These are phyloP conservation scores for Spatholobus suberectus DNA, from an alignment of 306 rosid species.

Conservation along the genomic window DNA sequence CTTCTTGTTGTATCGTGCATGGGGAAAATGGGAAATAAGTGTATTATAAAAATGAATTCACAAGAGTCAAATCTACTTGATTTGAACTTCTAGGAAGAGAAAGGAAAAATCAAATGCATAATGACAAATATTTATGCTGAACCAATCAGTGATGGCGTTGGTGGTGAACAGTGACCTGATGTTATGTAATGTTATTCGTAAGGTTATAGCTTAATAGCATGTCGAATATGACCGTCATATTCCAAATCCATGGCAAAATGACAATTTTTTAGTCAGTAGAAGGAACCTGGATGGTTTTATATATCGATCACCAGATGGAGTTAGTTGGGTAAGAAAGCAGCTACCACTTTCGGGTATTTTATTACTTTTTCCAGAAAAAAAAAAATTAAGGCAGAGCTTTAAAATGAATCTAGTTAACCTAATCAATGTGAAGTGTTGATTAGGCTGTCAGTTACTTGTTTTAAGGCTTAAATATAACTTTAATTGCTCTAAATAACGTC, in stretches of 20 bases:
- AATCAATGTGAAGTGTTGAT: neutral
- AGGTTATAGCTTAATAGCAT: constrained; percentile 4
- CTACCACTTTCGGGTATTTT: neutral
- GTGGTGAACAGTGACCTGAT: constrained; percentile 17
- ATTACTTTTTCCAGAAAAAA: neutral
- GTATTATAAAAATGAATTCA: neutral
- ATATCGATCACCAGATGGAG: neutral
- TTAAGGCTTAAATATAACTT: neutral
- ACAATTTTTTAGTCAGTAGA: neutral
- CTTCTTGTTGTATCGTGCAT: neutral
- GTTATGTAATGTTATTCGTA: neutral
- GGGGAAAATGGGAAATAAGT: neutral
- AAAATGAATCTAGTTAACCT: neutral
- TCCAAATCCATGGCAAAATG: neutral
- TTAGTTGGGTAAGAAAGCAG: neutral
- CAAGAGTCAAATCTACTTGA: neutral
- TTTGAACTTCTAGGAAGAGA: neutral
- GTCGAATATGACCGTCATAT: neutral
- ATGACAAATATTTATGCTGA: constrained; percentile 1
- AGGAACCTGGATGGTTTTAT: neutral
- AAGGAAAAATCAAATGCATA: neutral
- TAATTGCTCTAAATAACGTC: neutral
- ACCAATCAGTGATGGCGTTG: constrained; percentile 3
- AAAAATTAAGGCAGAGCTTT: neutral
- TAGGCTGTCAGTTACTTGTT: neutral